phyloP scores from a whole-genome alignment of 768 basidiomycete genomes.

The Mycena sanguinolenta region DNA sequence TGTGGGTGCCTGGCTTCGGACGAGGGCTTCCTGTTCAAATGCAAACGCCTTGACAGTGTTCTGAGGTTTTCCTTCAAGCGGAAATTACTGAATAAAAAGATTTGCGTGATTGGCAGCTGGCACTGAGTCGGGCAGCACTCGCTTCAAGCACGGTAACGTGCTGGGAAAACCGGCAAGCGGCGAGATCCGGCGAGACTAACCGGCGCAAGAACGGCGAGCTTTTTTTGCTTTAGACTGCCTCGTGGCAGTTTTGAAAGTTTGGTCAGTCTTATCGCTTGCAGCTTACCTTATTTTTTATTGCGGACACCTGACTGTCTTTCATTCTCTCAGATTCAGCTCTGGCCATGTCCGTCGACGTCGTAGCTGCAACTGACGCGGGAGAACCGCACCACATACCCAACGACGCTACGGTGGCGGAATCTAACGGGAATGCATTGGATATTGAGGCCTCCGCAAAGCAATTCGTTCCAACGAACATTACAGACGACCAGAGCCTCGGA shows the following conservation, averaged over 20 bases:
- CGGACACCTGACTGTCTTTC: slow-evolving; percentile 25
- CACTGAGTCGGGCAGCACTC: background rate
- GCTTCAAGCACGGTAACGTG: slow-evolving; percentile 10
- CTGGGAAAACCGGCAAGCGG: background rate
- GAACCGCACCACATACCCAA: background rate
- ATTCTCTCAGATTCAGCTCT: slow-evolving; percentile 1
- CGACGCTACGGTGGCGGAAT: slow-evolving; percentile 11
- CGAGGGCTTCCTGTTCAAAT: too few relatives aligned
- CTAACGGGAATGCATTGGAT: slow-evolving; percentile 16
- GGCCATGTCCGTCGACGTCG: slow-evolving; percentile 19
- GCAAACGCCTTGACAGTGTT: background rate
- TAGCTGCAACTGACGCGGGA: slow-evolving; percentile 14
- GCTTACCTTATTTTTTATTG: background rate
- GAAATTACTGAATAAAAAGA: background rate
- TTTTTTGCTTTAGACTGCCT: background rate
- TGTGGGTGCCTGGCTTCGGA: too few relatives aligned
- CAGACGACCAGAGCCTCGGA: background rate
- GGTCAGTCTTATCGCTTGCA: slow-evolving; percentile 15
- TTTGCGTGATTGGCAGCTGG: background rate
- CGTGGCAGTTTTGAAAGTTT: slow-evolving; percentile 16
- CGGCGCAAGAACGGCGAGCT: background rate
- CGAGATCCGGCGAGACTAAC: background rate
- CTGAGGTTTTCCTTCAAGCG: background rate
- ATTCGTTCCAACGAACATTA: background rate
- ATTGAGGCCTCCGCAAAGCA: background rate